Evolutionary conservation across 768 basidiomycete genomes (phyloP).

Genomic region (Russula vinacea): DNA sequence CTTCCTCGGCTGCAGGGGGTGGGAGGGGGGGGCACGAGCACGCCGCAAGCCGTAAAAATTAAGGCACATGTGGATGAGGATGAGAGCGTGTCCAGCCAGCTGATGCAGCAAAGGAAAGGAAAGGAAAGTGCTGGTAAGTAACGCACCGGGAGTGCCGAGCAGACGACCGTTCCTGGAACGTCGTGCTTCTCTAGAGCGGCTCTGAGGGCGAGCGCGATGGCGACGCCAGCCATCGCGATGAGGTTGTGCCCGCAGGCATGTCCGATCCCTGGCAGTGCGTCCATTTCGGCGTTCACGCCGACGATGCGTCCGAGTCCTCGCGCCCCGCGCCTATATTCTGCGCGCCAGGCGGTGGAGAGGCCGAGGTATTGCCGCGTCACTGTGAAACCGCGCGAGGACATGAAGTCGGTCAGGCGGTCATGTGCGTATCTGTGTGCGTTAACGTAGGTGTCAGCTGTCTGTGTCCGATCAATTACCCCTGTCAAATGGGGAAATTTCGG

Average conservation of each 20-base stretch:
- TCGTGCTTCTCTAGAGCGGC: slow-evolving; percentile 61
- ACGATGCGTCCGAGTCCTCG: slow-evolving; percentile 57
- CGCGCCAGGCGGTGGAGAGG: slow-evolving; percentile 74
- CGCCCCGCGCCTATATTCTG: slow-evolving; percentile 57
- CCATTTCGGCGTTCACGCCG: slow-evolving; percentile 80
- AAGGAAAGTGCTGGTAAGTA: neutral
- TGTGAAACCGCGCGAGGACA: slow-evolving; percentile 63
- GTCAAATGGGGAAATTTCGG: slow-evolving; percentile 11
- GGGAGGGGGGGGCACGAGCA: too few species aligned
- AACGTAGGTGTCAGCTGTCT: neutral
- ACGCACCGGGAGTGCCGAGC: slow-evolving; percentile 63
- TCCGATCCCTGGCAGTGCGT: slow-evolving; percentile 52
- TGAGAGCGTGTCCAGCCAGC: too few species aligned
- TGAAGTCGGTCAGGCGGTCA: slow-evolving; percentile 62
- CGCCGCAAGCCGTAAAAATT: neutral
- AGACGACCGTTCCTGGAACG: slow-evolving; percentile 66
- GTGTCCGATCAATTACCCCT: neutral
- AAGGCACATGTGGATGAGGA: neutral
- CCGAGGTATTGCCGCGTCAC: slow-evolving; percentile 69
- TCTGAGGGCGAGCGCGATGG: slow-evolving; percentile 69
- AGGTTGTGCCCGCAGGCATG: slow-evolving; percentile 82
- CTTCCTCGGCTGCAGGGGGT: slow-evolving; percentile 79
- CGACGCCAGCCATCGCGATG: slow-evolving; percentile 75
- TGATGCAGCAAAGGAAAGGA: too few species aligned
- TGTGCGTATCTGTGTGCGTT: slow-evolving; percentile 63